phyloP scores from a whole-genome alignment of 495 filamentous ascomycete species.

The Penicillium soppii region DNA sequence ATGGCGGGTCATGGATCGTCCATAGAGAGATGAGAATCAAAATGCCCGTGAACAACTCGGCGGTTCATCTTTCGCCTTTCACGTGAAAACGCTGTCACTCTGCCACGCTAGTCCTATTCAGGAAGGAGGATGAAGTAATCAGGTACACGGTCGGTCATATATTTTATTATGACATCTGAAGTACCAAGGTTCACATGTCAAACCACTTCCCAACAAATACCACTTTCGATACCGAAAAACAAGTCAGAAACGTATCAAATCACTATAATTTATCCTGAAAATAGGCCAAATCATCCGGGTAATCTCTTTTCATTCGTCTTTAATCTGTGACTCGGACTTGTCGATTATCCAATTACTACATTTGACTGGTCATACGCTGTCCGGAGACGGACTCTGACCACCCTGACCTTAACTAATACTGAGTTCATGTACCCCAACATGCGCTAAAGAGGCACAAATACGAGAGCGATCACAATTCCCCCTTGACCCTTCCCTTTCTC shows the following conservation, averaged over 20 bases:
- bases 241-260: background rate
- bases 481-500: background rate
- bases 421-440: conserved; percentile 6
- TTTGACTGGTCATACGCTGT: too few relatives aligned
- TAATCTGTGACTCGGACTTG: too few relatives aligned
- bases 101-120: background rate
- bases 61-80: conserved; percentile 6
- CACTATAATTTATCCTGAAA: too few relatives aligned
- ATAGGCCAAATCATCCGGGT: too few relatives aligned
- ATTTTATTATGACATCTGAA: background rate
- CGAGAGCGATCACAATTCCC: background rate
- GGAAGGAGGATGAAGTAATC: conserved; percentile 8
- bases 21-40: conserved; percentile 2
- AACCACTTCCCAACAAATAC: background rate
- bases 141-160: background rate
- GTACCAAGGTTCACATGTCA: conserved; percentile 8
- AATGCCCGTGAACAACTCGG: background rate
- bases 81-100: conserved; percentile 9
- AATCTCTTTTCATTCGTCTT: too few relatives aligned
- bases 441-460: conserved; percentile 1
- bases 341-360: too few relatives aligned
- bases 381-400: too few relatives aligned
- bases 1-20: conserved; percentile 10
- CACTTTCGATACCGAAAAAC: too few relatives aligned
- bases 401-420: too few relatives aligned